Base-by-base conservation (phyloP, 2,329 filamentous ascomycete species). In the Paramyrothecium sp. region DNA sequence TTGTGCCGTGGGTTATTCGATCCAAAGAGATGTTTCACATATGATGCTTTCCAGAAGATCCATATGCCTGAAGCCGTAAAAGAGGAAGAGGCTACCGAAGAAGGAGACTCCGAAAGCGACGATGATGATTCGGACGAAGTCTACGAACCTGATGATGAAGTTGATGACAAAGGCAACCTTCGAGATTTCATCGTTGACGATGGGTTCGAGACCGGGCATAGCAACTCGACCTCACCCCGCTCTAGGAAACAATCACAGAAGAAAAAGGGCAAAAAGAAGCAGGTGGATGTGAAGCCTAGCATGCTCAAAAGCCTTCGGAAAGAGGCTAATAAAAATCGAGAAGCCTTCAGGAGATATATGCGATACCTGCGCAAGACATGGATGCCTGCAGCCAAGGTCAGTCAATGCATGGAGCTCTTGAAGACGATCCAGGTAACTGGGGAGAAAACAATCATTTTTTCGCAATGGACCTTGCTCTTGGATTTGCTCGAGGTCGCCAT, bases 381-480 rank as follows among this genome's bases (percentile, higher is more conserved):
- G 83, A 75, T 89, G 57, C 87, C 87, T 58, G 92, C 90, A 67
- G 91, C 89, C 65, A 97, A 97, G 74, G 91, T 94, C 4, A 87
- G 92, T 59, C 88, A 89, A 10, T 80, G 96, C 17, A 79, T 95
- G 63, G 83, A 86, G 54, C 89, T 97, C 56, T 75, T 97, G 4
- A 82, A 82, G 41, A 86, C 89, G 0, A 87, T 88, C 11, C 77
- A 79, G 53, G 84, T 89, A 53, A 74, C 80, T 7, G 73, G 80
- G 16, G 88, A 86, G 56, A 92, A 92, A 71, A 86, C 89, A 1
- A 84, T 93, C 63, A 79, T 93, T 49, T 93, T 92, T 73, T 89
- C 85, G 2, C 89, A 93, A 69, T 93, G 90, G 89, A 92, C 89
- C 0, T 83, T 85, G 1, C 89, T 92, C 68, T 80, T 93, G 10